Percentiles rank a stretch among this genome's conserved stretches.
Conservation (phyloP, 2,329 filamentous ascomycete species). For the Penicillium sp. region DNA sequence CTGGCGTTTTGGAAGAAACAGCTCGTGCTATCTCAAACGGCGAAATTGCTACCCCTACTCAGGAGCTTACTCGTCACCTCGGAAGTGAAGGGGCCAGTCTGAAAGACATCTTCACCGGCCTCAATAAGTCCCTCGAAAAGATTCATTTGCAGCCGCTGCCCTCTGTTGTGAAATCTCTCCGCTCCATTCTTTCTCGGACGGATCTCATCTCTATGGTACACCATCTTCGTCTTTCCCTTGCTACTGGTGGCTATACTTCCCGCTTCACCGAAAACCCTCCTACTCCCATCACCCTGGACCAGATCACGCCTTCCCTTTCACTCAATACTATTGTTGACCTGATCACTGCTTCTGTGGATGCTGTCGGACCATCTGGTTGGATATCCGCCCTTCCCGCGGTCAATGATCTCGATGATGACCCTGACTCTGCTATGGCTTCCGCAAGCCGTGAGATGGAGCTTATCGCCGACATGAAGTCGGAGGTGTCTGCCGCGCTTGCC, state of each 20-base stretch:
- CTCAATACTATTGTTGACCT: constrained; percentile 44
- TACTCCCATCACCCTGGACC: constrained; percentile 36
- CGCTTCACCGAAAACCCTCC: constrained; percentile 46
- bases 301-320: constrained; percentile 40
- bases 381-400: constrained; percentile 42
- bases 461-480: constrained; percentile 51
- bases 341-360: constrained; percentile 50
- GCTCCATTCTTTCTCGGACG: constrained; percentile 41
- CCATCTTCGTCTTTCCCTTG: constrained; percentile 47
- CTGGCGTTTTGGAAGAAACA: constrained; percentile 36
- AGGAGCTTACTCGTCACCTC: constrained; percentile 21
- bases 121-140: constrained; percentile 42
- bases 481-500: constrained; percentile 50
- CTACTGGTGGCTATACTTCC: constrained; percentile 45
- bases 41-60: constrained; percentile 27
- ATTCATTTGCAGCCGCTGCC: constrained; percentile 38
- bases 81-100: constrained; percentile 28
- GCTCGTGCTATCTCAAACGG: constrained; percentile 36
- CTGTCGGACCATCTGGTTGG: constrained; percentile 52
- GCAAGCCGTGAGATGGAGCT: constrained; percentile 46
- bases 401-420: constrained; percentile 29
- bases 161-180: constrained; percentile 37
- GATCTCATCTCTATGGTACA: constrained; percentile 45
- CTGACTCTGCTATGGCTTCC: constrained; percentile 21
- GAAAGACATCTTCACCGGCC: constrained; percentile 39